phyloP scores from a whole-genome alignment of 2,329 filamentous ascomycete genomes.

The Zymoseptoria tritici region DNA sequence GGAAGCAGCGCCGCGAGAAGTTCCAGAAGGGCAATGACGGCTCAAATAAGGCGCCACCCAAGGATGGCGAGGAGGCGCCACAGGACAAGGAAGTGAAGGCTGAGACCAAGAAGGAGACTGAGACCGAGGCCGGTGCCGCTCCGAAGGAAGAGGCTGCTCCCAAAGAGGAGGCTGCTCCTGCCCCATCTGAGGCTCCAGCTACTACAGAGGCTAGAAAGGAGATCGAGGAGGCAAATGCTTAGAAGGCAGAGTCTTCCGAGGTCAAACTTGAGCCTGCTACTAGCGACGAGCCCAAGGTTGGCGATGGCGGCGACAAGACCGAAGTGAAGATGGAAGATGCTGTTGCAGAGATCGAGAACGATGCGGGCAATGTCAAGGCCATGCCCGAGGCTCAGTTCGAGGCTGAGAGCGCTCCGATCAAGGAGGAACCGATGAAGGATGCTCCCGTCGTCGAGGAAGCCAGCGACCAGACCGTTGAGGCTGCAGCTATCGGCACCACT shows the following conservation, averaged over 20 bases:
- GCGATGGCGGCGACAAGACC: background rate
- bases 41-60: slow-evolving; percentile 2
- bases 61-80: slow-evolving; percentile 9
- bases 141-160: slow-evolving; percentile 3
- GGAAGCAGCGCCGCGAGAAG: slow-evolving; percentile 19
- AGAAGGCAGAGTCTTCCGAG: background rate
- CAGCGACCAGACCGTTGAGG: background rate
- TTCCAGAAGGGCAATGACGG: slow-evolving; percentile 14
- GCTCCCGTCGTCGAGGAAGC: background rate
- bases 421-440: background rate
- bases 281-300: background rate
- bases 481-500: background rate
- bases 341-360: background rate
- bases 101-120: slow-evolving; percentile 8
- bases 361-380: background rate
- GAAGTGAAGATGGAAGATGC: background rate
- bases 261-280: background rate
- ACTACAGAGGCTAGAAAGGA: slow-evolving; percentile 7
- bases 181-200: background rate
- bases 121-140: slow-evolving; percentile 7
- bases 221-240: slow-evolving; percentile 1
- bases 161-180: slow-evolving; percentile 1
- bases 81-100: slow-evolving; percentile 10
- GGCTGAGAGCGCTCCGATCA: background rate
- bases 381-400: background rate